Base-by-base conservation (phyloP, 768 basidiomycete genomes). In the Leucogyrophana mollusca region DNA sequence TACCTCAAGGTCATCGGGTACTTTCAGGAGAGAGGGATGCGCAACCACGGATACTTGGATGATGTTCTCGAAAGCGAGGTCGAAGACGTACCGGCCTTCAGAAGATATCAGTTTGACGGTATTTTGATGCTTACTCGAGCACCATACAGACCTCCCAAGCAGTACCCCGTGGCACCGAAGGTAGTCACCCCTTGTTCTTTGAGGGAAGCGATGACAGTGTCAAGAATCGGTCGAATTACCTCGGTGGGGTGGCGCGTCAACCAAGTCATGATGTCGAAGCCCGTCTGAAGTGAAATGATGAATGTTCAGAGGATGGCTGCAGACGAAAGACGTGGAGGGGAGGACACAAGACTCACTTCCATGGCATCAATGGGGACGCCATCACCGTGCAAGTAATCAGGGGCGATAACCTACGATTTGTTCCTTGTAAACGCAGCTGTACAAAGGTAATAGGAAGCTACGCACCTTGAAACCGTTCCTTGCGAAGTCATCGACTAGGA, bases 101-200 rank as follows among this genome's bases (percentile, higher is more conserved):
- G 25, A 24, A 24, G 9, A 20, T 13, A 21, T 25, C 20, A 1
- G 23, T 27, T n/a, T 8, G 20, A 13, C 4, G 10, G 22, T 14
- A 7, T 17, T 6, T 9, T 13, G 30, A 24, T n/a, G n/a, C n/a
- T n/a, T n/a, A n/a, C n/a, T n/a, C n/a, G n/a, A n/a, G n/a, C n/a
- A n/a, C n/a, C n/a, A 38, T 14, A 53, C 71, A 47, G 49, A 74
- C 80, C 85, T 49, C 85, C 83, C 45, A 77, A 82, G 69, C 88
- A 90, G 69, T 81, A 89, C 3, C 84, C 85, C 4, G 76, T 75
- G 0, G 81, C 79, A 0, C 68, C 85, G 46, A 90, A 74, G 6
- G 59, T 60, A 2, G 70, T 79, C 17, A 89, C 68, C 2, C 86
- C 87, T 50, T 77, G 56, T 24, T 64, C 75, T 58, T 80, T 82